Evolutionary conservation across 306 rosid genomes (phyloP).

Genomic region (Quercus dentata): DNA sequence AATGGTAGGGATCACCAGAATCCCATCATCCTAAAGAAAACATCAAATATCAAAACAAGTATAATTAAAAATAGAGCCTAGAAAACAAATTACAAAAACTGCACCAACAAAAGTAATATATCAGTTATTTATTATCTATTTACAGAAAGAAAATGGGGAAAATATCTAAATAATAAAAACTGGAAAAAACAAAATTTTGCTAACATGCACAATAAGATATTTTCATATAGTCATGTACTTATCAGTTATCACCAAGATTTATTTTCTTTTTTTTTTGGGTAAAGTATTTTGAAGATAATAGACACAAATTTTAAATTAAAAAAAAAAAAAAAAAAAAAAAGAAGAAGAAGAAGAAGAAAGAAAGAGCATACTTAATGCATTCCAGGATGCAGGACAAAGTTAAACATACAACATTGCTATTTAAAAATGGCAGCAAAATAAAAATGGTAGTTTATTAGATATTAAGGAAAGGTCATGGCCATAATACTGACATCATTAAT

Average conservation of each 20-base stretch:
- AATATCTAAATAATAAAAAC: no score
- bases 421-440: not conserved
- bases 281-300: not conserved
- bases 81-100: not conserved
- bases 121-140: not conserved
- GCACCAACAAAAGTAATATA: not conserved
- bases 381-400: not conserved
- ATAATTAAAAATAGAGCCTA: not conserved
- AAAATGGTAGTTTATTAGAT: not conserved
- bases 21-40: slow-evolving; percentile 76
- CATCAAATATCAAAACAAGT: not conserved
- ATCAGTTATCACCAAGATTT: not conserved
- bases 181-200: no score
- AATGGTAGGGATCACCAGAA: slow-evolving; percentile 86
- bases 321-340: not conserved
- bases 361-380: not conserved
- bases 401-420: not conserved
- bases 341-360: no score
- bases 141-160: not conserved
- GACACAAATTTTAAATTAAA: not conserved
- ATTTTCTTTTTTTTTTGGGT: not conserved
- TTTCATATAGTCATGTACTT: not conserved
- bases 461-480: not conserved
- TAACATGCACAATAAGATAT: not conserved
- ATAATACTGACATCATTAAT: not conserved